These are phyloP conservation scores for Stylosanthes scabra DNA, from an alignment of 331 rosid species.

Conservation along the genomic window DNA sequence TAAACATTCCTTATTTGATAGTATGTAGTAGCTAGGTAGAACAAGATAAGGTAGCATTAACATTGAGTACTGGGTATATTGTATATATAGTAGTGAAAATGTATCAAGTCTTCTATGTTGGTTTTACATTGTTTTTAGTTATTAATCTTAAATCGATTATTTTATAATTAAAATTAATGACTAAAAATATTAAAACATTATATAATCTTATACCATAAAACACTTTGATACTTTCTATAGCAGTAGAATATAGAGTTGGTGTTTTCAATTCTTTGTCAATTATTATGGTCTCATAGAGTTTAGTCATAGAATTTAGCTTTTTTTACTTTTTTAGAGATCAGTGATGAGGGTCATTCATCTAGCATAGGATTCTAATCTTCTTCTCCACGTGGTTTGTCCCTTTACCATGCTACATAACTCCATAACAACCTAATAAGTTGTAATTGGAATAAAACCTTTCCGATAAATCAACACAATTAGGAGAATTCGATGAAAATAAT, in stretches of 20 bases:
- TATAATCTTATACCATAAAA: no score
- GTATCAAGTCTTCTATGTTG: no score
- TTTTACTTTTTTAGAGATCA: background rate
- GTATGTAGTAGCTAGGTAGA: background rate
- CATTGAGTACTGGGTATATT: background rate
- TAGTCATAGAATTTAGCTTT: slow-evolving; percentile 14
- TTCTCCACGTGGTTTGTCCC: slow-evolving; percentile 65
- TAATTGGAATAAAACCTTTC: no score
- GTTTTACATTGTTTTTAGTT: no score
- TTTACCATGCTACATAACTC: slow-evolving; percentile 35
- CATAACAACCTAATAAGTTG: slow-evolving; percentile 16
- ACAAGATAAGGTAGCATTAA: slow-evolving; percentile 30
- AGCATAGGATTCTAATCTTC: slow-evolving; percentile 74
- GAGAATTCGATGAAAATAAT: no score
- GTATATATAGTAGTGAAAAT: no score
- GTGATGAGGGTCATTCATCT: slow-evolving; percentile 52
- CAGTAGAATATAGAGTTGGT: background rate
- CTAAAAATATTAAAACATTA: no score
- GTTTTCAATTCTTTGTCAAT: slow-evolving; percentile 45
- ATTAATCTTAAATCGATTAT: no score
- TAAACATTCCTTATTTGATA: slow-evolving; percentile 42
- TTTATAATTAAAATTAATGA: no score
- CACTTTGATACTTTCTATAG: no score
- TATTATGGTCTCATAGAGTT: slow-evolving; percentile 53
- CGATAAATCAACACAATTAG: no score